Conservation (phyloP, 1,284 basidiomycete species). For the Xerocomus nothofagi region DNA sequence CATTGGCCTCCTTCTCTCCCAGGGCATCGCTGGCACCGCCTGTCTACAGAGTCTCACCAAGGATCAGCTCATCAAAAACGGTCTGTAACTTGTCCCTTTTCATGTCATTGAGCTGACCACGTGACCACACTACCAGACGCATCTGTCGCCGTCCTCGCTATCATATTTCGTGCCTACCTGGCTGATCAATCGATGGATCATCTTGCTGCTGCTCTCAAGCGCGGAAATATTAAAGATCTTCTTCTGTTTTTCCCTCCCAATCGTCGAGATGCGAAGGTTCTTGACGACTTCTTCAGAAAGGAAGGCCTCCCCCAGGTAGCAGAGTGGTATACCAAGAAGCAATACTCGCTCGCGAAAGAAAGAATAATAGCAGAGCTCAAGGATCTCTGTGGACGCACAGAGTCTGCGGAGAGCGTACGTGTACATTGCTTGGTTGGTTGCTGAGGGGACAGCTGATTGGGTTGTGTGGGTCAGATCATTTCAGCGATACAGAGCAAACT, state of each 20-base stretch:
- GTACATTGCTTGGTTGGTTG: conserved; percentile 3
- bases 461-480: conserved; percentile 57
- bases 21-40: conserved; percentile 74
- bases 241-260: conserved; percentile 84
- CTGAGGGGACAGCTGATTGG: conserved; percentile 15
- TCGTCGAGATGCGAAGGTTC: conserved; percentile 68
- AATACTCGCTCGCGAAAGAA: conserved; percentile 73
- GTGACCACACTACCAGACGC: conserved; percentile 51
- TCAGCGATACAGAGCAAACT: conserved; percentile 67
- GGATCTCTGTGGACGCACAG: conserved; percentile 58
- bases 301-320: conserved; percentile 76
- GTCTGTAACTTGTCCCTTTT: conserved; percentile 40
- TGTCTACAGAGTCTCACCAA: conserved; percentile 85
- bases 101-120: not conserved
- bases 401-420: conserved; percentile 63
- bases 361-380: conserved; percentile 63
- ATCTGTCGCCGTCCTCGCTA: conserved; percentile 74
- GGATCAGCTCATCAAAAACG: conserved; percentile 94
- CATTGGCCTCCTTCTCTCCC: conserved; percentile 79
- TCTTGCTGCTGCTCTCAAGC: conserved; percentile 74
- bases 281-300: conserved; percentile 86
- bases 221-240: conserved; percentile 84
- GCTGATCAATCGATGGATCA: conserved; percentile 84
- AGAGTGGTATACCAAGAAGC: conserved; percentile 91
- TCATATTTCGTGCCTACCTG: conserved; percentile 81